phyloP scores from a whole-genome alignment of 208 protist species.

The Acanthamoeba sp. region DNA sequence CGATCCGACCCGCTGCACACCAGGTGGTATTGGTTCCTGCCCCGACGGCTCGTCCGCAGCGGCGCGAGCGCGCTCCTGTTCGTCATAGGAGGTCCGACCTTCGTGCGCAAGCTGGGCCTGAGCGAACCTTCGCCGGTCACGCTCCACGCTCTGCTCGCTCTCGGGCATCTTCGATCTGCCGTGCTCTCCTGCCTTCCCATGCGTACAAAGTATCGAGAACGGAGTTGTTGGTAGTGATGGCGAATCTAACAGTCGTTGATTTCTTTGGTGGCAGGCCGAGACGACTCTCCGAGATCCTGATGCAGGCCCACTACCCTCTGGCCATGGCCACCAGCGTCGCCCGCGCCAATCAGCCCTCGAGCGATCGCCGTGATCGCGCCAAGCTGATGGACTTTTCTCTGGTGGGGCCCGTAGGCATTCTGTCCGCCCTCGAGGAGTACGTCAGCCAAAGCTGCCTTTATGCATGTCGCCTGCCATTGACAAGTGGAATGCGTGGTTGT shows the following conservation, averaged over 20 bases:
- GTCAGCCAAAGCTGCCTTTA: not conserved
- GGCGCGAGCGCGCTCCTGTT: not conserved
- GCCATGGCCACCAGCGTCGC: no score
- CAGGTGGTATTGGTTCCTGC: slow-evolving; percentile 15
- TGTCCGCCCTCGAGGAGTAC: not conserved
- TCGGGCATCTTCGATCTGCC: not conserved
- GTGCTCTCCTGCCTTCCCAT: not conserved
- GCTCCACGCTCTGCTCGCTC: not conserved
- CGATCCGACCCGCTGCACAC: not conserved
- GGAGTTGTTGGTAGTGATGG: no score
- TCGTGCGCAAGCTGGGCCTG: not conserved
- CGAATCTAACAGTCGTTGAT: no score
- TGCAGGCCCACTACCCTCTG: not conserved
- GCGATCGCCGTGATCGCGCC: not conserved
- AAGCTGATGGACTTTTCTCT: not conserved
- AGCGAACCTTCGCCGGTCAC: not conserved
- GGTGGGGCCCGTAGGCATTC: not conserved
- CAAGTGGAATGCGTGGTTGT: no score
- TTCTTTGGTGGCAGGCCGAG: not conserved
- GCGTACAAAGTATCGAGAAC: not conserved
- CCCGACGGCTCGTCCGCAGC: not conserved
- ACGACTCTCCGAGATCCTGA: not conserved
- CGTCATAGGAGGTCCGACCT: not conserved
- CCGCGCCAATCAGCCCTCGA: not conserved
- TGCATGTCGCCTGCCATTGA: no score